Base-by-base conservation (phyloP, 1,284 basidiomycete species). In the Sporisorium sorghi region DNA sequence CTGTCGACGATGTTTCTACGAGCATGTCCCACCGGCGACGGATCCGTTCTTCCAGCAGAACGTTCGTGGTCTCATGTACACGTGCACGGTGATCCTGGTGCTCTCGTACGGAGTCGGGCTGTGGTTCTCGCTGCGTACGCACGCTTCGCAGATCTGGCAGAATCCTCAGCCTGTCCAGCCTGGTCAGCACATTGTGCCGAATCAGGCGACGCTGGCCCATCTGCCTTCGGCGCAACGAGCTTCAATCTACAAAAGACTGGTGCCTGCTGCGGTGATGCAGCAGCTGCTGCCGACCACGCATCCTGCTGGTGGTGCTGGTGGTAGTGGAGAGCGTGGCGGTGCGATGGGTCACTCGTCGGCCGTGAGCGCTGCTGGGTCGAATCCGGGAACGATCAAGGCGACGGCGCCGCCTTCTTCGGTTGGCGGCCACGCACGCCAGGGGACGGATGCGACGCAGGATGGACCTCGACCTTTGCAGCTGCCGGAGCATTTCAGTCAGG, bases 111-210 rank as follows among this genome's bases (percentile, higher is more conserved):
- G 97, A 47, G 90, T 99, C 63, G 97, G 97, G 35, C 87, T 99
- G 0, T 99, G 97, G 97, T 99, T 99, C 87, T 98, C 96, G 47
- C 89, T 99, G 19, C 91, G 94, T 47, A 99, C 97, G 0, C 97
- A 99, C 84, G 97, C 97, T 3, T 91, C 92, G 15, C 97, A 99
- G 84, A 99, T 99, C 78, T 99, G 97, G 97, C 95, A 99, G 84
- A 98, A 98, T 82, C 49, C 81, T 85, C 89, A 63, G 84, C 73
- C 75, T 24, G 68, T 33, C 49, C 71, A 63, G 40, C 65, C 58
- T 5, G 64, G 47, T 40, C 65, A 65, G 5, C 24, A 52, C 19
- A 86, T 73, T 79, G 35, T 74, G 14, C 62, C 39, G 44, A 73
- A 68, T 55, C 82, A 59, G 49, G 71, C 77, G 23, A 52, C 67